Evolutionary conservation across 345 rosid species (phyloP).

Genomic region (Zanthoxylum bungeanum): DNA sequence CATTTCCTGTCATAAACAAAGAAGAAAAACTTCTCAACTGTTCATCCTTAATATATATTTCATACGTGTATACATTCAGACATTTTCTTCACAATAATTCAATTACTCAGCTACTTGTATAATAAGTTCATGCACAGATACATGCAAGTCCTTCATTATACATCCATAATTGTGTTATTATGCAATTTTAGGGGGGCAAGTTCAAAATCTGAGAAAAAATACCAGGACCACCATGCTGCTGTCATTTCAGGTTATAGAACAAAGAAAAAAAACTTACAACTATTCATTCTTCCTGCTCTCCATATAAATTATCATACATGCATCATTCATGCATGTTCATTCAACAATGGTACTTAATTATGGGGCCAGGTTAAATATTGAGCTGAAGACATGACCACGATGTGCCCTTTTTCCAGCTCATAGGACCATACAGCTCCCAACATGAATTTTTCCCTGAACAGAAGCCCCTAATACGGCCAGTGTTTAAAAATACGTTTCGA

Average conservation of each 20-base stretch:
- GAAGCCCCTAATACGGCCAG: neutral
- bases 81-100: neutral
- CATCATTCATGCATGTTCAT: neutral
- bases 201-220: neutral
- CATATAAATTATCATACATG: neutral
- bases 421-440: neutral
- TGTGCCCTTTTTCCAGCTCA: neutral
- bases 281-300: neutral
- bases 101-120: neutral
- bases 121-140: neutral
- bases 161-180: neutral
- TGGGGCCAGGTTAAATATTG: neutral
- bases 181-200: neutral
- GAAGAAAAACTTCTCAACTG: neutral
- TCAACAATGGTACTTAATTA: neutral
- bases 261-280: neutral
- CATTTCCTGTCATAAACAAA: conserved; percentile 35
- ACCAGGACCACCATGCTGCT: neutral
- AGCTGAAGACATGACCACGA: neutral
- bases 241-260: neutral
- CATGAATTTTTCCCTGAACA: neutral
- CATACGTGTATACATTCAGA: neutral
- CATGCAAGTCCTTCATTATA: neutral
- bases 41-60: neutral
- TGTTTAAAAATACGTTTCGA: too few species aligned